Conservation (phyloP, 1,139 yeast genomes). For the Magnusiomyces suaveolens region DNA sequence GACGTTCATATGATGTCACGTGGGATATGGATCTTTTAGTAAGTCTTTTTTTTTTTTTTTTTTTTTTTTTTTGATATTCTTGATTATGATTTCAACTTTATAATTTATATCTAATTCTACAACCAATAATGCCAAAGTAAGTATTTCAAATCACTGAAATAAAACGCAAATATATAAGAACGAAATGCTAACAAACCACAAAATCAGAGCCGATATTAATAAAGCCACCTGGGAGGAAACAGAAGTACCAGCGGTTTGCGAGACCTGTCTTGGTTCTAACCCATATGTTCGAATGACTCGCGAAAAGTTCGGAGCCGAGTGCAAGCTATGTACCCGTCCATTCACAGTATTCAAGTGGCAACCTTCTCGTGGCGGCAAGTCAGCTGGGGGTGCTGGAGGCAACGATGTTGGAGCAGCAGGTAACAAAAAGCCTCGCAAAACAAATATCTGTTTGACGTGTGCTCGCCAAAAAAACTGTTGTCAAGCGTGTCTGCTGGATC, state of each 20-base stretch:
- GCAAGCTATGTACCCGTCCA: conserved; percentile 65
- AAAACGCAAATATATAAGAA: not conserved
- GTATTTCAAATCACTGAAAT: conserved; percentile 2
- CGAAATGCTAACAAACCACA: too few relatives aligned
- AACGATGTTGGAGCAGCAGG: conserved; percentile 17
- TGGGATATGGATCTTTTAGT: too few relatives aligned
- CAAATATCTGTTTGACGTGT: conserved; percentile 61
- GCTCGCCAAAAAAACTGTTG: conserved; percentile 74
- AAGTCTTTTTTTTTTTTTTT: not conserved
- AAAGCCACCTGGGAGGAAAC: conserved; percentile 33
- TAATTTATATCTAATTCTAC: not conserved
- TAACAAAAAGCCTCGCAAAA: conserved; percentile 17
- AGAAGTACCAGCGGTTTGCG: conserved; percentile 59
- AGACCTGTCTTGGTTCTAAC: conserved; percentile 58
- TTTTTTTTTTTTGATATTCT: not conserved
- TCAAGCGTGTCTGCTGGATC: conserved; percentile 77
- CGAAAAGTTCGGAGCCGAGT: conserved; percentile 63
- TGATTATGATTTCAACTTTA: not conserved
- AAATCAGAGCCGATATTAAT: conserved; percentile 27
- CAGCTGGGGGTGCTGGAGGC: conserved; percentile 13
- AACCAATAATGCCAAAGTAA: conserved; percentile 16
- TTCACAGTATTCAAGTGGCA: conserved; percentile 74
- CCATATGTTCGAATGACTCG: conserved; percentile 60
- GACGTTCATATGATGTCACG: too few relatives aligned
- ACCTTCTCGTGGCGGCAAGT: conserved; percentile 20